Percentiles rank a stretch among this genome's conserved stretches.
phyloP scores from a whole-genome alignment of 2,329 filamentous ascomycete genomes.

The Tolypocladium album region DNA sequence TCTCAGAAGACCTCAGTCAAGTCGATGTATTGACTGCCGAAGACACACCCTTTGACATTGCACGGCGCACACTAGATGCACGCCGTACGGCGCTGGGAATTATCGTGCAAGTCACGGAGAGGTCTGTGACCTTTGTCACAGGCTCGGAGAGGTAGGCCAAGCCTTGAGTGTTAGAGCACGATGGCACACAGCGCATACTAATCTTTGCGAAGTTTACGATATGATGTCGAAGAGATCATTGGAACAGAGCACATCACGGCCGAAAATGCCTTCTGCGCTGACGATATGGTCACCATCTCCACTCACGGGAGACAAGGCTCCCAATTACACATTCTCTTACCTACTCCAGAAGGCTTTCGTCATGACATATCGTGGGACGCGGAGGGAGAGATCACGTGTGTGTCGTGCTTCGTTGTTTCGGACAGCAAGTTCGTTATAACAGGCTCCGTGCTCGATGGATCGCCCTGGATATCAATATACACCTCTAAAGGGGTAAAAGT shows the following conservation, averaged over 20 bases:
- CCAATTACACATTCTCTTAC: slow-evolving; percentile 25
- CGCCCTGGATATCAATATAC: slow-evolving; percentile 22
- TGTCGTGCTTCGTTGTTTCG: slow-evolving; percentile 22
- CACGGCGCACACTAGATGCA: slow-evolving; percentile 40
- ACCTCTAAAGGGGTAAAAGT: slow-evolving; percentile 13
- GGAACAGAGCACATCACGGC: slow-evolving; percentile 16
- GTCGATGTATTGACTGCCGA: slow-evolving; percentile 31
- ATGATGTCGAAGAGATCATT: slow-evolving; percentile 21
- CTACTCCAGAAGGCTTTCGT: slow-evolving; percentile 21
- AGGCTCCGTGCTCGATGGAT: slow-evolving; percentile 21
- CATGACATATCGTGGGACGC: slow-evolving; percentile 20
- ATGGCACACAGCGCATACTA: slow-evolving; percentile 3
- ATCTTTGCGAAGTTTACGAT: slow-evolving; percentile 15
- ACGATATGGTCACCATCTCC: slow-evolving; percentile 30
- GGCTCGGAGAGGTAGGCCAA: slow-evolving; percentile 24
- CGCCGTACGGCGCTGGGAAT: slow-evolving; percentile 21
- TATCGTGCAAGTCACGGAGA: slow-evolving; percentile 45
- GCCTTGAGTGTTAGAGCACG: not conserved
- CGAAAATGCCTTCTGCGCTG: slow-evolving; percentile 30
- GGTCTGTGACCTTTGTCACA: slow-evolving; percentile 27
- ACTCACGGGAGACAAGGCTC: slow-evolving; percentile 24
- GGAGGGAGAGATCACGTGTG: slow-evolving; percentile 38
- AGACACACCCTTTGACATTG: slow-evolving; percentile 36
- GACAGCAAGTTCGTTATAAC: slow-evolving; percentile 18
- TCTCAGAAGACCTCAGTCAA: slow-evolving; percentile 36